phyloP scores from a whole-genome alignment of 2,329 filamentous ascomycete genomes.

The Ceratocystis lukuohia region DNA sequence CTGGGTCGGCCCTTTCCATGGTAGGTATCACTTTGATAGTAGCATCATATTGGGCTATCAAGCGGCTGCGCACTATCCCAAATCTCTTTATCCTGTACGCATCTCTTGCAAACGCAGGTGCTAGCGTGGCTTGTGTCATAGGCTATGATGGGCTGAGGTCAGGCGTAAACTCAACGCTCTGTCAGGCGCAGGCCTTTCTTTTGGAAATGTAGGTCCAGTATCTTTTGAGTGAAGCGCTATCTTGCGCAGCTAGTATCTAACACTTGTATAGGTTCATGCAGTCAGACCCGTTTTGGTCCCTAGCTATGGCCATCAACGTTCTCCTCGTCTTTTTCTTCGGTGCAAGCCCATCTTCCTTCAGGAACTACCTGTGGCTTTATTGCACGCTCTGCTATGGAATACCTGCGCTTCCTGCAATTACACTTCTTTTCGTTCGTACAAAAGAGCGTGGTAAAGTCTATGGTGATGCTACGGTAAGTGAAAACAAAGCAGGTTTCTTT shows the following conservation, averaged over 20 bases:
- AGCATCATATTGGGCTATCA: constrained; percentile 37
- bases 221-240: neutral
- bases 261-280: constrained; percentile 52
- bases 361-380: constrained; percentile 60
- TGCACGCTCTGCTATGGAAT: constrained; percentile 56
- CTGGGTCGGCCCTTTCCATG: constrained; percentile 41
- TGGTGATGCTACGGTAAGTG: constrained; percentile 42
- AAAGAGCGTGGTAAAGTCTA: constrained; percentile 33
- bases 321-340: constrained; percentile 53
- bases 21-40: constrained; percentile 39
- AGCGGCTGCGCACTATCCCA: constrained; percentile 42
- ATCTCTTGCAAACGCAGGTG: constrained; percentile 45
- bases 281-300: constrained; percentile 62
- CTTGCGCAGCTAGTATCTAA: neutral
- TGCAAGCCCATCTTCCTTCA: constrained; percentile 52
- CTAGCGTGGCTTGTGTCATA: constrained; percentile 55
- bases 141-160: constrained; percentile 48
- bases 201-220: constrained; percentile 49
- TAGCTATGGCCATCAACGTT: constrained; percentile 73
- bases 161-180: constrained; percentile 44
- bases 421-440: constrained; percentile 45
- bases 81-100: constrained; percentile 51
- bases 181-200: constrained; percentile 45
- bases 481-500: neutral
- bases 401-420: constrained; percentile 53